A percentile compares a stretch with the other conserved stretches of the same genome.
phyloP scores from a whole-genome alignment of 1,139 yeast genomes.

The Magnusiomyces paraingens region DNA sequence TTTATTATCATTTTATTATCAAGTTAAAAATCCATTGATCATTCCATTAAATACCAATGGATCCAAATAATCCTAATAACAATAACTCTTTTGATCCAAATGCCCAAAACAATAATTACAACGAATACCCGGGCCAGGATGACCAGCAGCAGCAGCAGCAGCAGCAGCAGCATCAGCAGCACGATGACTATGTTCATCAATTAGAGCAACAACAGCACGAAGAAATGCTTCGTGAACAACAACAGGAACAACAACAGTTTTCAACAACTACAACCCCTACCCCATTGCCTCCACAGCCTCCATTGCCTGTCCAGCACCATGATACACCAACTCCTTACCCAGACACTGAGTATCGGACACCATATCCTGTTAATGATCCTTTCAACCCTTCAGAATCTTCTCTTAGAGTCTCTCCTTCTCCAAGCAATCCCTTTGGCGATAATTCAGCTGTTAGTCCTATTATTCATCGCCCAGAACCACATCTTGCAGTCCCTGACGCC shows the following conservation, averaged over 20 bases:
- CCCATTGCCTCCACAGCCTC: not conserved
- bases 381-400: too few species aligned
- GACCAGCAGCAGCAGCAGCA: not conserved
- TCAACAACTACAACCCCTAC: not conserved
- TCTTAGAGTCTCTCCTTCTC: not conserved
- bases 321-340: not conserved
- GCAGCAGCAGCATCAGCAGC: not conserved
- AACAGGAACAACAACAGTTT: not conserved
- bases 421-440: not conserved
- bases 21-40: not conserved
- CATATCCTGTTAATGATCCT: not conserved
- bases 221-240: not conserved
- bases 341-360: not conserved
- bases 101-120: not conserved
- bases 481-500: not conserved
- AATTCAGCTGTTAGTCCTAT: not conserved
- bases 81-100: not conserved
- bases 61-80: conserved; percentile 3
- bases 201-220: not conserved
- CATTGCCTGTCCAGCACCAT: not conserved
- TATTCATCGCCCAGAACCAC: conserved; percentile 1
- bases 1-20: not conserved
- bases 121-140: not conserved
- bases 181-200: not conserved
- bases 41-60: not conserved